A percentile compares a stretch with the other conserved stretches of the same genome.
phyloP scores from a whole-genome alignment of 208 protist genomes.

The Naegleria lovaniensis region DNA sequence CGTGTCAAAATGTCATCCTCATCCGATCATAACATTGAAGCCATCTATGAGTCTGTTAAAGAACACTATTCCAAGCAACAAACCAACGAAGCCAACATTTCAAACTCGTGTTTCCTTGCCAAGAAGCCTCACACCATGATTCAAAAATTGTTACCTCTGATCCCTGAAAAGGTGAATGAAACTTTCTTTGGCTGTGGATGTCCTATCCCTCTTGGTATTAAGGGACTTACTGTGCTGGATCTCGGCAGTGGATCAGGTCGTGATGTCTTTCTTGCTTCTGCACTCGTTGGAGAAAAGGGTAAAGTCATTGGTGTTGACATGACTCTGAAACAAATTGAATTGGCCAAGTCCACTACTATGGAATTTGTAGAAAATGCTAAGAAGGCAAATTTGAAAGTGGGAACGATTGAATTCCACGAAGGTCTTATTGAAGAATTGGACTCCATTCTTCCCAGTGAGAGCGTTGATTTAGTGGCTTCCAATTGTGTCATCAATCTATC shows the following conservation, averaged over 20 bases:
- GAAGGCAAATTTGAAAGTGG: not conserved
- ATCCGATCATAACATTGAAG: not conserved
- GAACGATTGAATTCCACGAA: constrained; percentile 49
- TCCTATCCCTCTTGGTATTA: constrained; percentile 35
- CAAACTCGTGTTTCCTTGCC: constrained; percentile 31
- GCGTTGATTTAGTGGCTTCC: constrained; percentile 49
- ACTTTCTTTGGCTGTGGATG: constrained; percentile 49
- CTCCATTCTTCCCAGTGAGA: constrained; percentile 30
- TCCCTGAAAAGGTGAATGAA: constrained; percentile 38
- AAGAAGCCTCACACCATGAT: constrained; percentile 1
- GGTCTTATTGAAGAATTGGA: constrained; percentile 57
- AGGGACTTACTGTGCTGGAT: constrained; percentile 41
- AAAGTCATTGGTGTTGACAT: constrained; percentile 54
- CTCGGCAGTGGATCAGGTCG: constrained; percentile 45
- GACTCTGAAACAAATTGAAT: constrained; percentile 51
- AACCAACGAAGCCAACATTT: constrained; percentile 36
- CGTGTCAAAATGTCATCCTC: too few relatives aligned
- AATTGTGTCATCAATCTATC: constrained; percentile 64
- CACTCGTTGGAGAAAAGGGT: constrained; percentile 39
- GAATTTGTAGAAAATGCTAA: constrained; percentile 28
- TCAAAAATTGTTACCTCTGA: not conserved
- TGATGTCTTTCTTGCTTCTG: constrained; percentile 41
- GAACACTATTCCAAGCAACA: not conserved
- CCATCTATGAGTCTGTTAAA: not conserved
- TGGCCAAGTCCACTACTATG: constrained; percentile 36